Evolutionary conservation across 2,329 filamentous ascomycete genomes (phyloP).

Genomic region (Trichoderma sp.): DNA sequence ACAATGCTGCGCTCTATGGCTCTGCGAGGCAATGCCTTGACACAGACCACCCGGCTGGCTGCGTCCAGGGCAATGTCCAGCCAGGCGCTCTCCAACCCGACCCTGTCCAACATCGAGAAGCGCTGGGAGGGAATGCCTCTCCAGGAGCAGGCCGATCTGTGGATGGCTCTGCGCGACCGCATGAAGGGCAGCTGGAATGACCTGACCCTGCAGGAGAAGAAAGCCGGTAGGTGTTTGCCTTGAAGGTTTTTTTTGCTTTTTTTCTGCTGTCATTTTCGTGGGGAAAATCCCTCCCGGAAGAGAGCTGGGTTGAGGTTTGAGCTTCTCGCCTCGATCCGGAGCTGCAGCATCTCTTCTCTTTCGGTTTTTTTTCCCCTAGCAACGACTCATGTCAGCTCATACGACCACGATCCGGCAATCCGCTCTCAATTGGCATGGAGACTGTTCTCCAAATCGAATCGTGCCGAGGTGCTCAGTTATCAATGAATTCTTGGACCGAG

Average conservation of each 20-base stretch:
- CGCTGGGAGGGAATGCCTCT: slow-evolving; percentile 97
- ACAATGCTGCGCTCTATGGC: slow-evolving; percentile 57
- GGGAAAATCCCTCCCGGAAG: slow-evolving; percentile 36
- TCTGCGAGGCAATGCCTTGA: slow-evolving; percentile 50
- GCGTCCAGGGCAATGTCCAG: slow-evolving; percentile 60
- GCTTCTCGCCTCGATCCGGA: not conserved
- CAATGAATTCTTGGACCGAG: not conserved
- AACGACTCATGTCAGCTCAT: not conserved
- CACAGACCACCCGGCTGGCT: slow-evolving; percentile 43
- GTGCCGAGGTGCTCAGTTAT: not conserved
- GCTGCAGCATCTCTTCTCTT: not conserved
- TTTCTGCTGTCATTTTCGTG: not conserved
- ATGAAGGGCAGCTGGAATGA: slow-evolving; percentile 99
- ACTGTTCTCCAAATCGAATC: not conserved
- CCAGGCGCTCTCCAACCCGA: slow-evolving; percentile 97
- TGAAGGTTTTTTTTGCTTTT: not conserved
- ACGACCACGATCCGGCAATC: not conserved
- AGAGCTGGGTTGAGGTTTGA: not conserved
- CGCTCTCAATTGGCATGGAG: not conserved
- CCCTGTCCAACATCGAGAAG: slow-evolving; percentile 97
- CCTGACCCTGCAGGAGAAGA: slow-evolving; percentile 96
- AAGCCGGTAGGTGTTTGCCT: slow-evolving; percentile 74
- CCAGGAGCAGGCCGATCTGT: slow-evolving; percentile 98
- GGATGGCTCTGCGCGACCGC: slow-evolving; percentile 96
- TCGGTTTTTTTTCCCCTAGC: too few relatives aligned